Conservation (phyloP, 1,284 basidiomycete genomes). For the Rugosomyces carneus region DNA sequence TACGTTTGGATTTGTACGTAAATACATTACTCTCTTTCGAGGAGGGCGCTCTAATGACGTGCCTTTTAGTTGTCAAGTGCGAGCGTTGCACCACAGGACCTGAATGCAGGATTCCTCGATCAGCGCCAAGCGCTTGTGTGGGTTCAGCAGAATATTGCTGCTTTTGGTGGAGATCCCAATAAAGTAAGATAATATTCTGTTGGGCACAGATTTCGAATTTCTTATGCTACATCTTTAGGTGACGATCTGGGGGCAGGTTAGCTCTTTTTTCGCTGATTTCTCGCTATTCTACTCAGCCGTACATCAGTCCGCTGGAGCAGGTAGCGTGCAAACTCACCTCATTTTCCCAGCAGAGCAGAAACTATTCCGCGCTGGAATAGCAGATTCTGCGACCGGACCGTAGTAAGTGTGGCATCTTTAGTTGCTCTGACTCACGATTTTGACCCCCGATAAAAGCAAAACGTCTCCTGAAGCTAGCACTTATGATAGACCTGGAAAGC, state of each 20-base stretch:
- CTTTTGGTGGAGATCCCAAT: conserved; percentile 58
- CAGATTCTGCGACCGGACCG: conserved; percentile 49
- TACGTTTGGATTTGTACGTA: conserved; percentile 51
- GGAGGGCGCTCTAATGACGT: neutral
- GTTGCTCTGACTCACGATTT: neutral
- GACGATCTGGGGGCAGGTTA: conserved; percentile 58
- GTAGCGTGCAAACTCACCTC: conserved; percentile 47
- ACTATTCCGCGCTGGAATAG: conserved; percentile 49
- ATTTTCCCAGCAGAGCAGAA: conserved; percentile 34
- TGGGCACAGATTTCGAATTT: no score
- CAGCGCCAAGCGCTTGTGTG: conserved; percentile 53
- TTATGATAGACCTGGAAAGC: conserved; percentile 50
- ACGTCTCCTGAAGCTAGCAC: conserved; percentile 44
- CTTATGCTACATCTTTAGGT: conserved; percentile 42
- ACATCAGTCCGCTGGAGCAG: conserved; percentile 48
- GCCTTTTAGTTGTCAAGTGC: conserved; percentile 43
- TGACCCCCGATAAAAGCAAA: conserved; percentile 34
- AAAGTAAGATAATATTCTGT: conserved; percentile 32
- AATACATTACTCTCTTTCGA: conserved; percentile 1
- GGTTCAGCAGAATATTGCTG: conserved; percentile 52
- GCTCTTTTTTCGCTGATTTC: neutral
- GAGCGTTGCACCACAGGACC: conserved; percentile 39
- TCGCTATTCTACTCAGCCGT: neutral
- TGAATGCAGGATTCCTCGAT: conserved; percentile 53
- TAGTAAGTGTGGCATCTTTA: conserved; percentile 34